A percentile compares a stretch with the other conserved stretches of the same genome.
Conservation (phyloP, 2,329 filamentous ascomycete species). For the Xylariaceae sp. region DNA sequence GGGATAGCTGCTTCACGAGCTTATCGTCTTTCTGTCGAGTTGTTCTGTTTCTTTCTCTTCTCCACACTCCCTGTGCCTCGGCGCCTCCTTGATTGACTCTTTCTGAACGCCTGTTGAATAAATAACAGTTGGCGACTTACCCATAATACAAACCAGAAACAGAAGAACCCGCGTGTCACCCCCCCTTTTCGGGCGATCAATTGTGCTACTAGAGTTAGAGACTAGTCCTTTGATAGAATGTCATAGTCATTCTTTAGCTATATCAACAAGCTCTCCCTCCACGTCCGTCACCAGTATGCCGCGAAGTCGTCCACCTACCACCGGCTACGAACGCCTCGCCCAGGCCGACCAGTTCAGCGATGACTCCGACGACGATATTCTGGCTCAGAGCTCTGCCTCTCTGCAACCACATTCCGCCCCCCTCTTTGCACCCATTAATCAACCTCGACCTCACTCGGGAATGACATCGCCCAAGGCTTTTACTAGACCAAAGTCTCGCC, state of each 20-base stretch:
- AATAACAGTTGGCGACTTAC: background rate
- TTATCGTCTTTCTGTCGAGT: background rate
- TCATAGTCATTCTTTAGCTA: conserved; percentile 15
- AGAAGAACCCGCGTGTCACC: conserved; percentile 7
- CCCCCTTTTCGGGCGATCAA: conserved; percentile 3
- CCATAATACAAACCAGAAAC: conserved; percentile 15
- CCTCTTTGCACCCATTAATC: conserved; percentile 65
- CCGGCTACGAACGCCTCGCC: conserved; percentile 82
- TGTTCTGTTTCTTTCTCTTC: background rate
- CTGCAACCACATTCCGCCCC: conserved; percentile 58
- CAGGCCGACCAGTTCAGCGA: conserved; percentile 78
- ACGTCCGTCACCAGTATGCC: conserved; percentile 56
- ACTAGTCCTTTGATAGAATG: conserved; percentile 18
- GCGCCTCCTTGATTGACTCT: background rate
- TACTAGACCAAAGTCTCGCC: conserved; percentile 46
- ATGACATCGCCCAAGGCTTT: conserved; percentile 59
- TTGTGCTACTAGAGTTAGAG: background rate
- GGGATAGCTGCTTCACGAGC: background rate
- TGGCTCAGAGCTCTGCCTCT: conserved; percentile 55
- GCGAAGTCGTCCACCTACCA: conserved; percentile 69
- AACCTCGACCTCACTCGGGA: conserved; percentile 62
- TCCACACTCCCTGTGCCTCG: background rate
- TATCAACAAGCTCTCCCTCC: conserved; percentile 3
- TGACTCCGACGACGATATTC: conserved; percentile 69
- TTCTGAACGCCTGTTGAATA: background rate